phyloP scores from a whole-genome alignment of 192 early-diverging fungal genomes.

The Allomyces macrogynus region DNA sequence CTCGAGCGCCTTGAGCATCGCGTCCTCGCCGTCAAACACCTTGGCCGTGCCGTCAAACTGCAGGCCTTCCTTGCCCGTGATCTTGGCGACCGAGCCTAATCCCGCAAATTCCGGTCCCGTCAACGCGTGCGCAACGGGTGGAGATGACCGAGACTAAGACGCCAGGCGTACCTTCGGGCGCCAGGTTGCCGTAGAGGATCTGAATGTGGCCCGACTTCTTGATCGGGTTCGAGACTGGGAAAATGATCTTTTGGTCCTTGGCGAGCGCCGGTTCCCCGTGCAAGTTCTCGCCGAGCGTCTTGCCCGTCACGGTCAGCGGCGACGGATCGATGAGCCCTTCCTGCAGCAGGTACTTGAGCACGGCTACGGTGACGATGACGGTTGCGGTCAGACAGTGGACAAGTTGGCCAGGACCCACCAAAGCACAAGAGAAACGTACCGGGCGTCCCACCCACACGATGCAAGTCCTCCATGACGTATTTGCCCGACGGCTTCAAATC shows the following conservation, averaged over 20 bases:
- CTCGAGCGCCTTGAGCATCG: conserved; percentile 78
- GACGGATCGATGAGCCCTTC: conserved; percentile 74
- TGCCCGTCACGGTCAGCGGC: conserved; percentile 87
- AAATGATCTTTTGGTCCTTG: conserved; percentile 68
- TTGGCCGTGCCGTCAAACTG: conserved; percentile 68
- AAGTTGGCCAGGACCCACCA: too few species aligned
- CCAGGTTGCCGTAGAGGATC: conserved; percentile 82
- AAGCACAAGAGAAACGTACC: conserved; percentile 2
- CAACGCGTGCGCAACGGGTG: not conserved
- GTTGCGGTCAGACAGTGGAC: too few species aligned
- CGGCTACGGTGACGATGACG: conserved; percentile 13
- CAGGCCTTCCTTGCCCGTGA: conserved; percentile 98
- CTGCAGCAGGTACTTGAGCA: conserved; percentile 80
- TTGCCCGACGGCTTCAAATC: conserved; percentile 96
- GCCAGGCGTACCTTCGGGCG: conserved; percentile 42
- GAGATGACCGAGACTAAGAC: not conserved
- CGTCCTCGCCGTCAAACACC: conserved; percentile 81
- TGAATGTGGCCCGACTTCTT: conserved; percentile 88
- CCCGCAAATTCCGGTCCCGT: not conserved
- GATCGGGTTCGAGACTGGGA: conserved; percentile 63
- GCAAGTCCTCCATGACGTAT: conserved; percentile 96
- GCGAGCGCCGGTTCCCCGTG: conserved; percentile 48
- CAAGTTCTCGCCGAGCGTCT: conserved; percentile 89
- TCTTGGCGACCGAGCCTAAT: conserved; percentile 78
- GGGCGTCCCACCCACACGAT: conserved; percentile 80